phyloP scores from a whole-genome alignment of 805 yeast genomes.

The Zygosaccharomyces gambellarensis region DNA sequence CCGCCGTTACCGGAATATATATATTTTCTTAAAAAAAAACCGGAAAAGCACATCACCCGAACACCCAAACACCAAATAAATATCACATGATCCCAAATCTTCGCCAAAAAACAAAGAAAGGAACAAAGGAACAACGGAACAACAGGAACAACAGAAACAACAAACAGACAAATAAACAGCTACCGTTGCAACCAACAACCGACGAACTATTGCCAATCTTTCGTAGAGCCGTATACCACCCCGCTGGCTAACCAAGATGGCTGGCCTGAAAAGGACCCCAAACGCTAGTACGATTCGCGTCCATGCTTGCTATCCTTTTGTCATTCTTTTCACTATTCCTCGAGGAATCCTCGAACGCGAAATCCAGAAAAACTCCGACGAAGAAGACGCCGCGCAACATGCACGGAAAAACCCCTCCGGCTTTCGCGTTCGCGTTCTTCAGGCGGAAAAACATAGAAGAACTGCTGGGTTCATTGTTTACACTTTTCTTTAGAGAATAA shows the following conservation, averaged over 20 bases:
- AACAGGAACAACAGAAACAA: too few relatives aligned
- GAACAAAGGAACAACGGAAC: too few relatives aligned
- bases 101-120: too few relatives aligned
- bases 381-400: not conserved
- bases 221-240: not conserved
- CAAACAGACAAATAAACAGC: too few relatives aligned
- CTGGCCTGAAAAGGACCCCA: not conserved
- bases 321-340: not conserved
- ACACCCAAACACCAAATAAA: not conserved
- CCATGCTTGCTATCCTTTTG: not conserved
- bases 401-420: not conserved
- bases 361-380: not conserved
- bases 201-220: not conserved
- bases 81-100: not conserved
- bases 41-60: not conserved
- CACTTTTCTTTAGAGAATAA: not conserved
- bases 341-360: not conserved
- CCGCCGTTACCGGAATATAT: not conserved
- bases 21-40: too few relatives aligned
- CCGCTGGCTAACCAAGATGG: not conserved
- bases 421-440: constrained; percentile 4
- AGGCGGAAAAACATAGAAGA: not conserved
- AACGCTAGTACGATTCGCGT: not conserved
- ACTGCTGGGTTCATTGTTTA: not conserved
- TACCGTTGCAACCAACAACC: not conserved